Percentiles rank a stretch among this genome's conserved stretches.
These are phyloP conservation scores for Fusarium keratoplasticum DNA, from an alignment of 2,329 filamentous ascomycete genomes.

Conservation along the genomic window DNA sequence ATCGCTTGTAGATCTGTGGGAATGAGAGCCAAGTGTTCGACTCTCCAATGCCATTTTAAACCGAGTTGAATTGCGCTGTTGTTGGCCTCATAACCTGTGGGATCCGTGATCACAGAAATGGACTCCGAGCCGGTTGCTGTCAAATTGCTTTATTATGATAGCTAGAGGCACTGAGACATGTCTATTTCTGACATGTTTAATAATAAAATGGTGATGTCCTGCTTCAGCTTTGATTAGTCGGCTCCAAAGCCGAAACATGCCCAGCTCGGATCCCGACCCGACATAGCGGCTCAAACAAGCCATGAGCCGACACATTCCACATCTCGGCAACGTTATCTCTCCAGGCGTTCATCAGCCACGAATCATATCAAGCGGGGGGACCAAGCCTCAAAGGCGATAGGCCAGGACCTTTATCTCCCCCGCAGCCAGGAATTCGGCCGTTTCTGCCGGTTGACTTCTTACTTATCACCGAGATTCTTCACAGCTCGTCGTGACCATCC, in stretches of 20 bases:
- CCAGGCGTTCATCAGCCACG: background rate
- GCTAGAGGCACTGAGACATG: background rate
- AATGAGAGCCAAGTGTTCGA: background rate
- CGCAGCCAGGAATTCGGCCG: background rate
- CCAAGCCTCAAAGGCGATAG: background rate
- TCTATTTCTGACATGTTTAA: background rate
- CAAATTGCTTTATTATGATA: background rate
- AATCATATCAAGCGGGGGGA: background rate
- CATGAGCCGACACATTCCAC: background rate
- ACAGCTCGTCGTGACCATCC: background rate
- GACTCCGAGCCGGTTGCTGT: background rate
- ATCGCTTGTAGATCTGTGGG: background rate
- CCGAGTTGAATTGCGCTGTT: background rate
- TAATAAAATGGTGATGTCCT: background rate
- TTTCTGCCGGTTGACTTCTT: background rate
- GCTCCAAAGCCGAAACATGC: background rate
- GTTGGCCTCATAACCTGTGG: background rate
- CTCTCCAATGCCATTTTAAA: background rate
- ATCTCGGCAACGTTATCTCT: background rate
- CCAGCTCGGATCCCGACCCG: background rate
- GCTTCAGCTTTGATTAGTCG: background rate
- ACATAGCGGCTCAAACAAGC: background rate
- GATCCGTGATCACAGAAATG: background rate
- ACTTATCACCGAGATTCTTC: background rate
- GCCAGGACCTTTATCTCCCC: background rate